A percentile compares a stretch with the other conserved stretches of the same genome.
Conservation (phyloP, 495 filamentous ascomycete genomes). For the Aspergillus diversus region DNA sequence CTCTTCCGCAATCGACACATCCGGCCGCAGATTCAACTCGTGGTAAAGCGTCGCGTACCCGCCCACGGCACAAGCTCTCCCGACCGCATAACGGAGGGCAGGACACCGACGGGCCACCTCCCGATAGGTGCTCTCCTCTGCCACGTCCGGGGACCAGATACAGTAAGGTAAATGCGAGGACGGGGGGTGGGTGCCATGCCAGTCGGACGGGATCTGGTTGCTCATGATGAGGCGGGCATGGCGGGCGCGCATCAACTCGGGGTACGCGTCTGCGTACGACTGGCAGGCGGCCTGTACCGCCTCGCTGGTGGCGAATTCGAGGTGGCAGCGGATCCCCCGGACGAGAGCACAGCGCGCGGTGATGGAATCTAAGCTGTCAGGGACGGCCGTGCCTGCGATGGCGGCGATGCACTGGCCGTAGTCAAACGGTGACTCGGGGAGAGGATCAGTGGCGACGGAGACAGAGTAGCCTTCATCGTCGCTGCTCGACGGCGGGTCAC, state of each 20-base stretch:
- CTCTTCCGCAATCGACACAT: constrained; percentile 36
- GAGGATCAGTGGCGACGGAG: background rate
- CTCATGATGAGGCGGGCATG: constrained; percentile 47
- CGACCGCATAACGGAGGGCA: constrained; percentile 33
- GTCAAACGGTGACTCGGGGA: background rate
- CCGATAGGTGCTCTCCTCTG: constrained; percentile 36
- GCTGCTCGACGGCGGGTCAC: too few species aligned
- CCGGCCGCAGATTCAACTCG: constrained; percentile 34
- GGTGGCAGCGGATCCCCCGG: background rate
- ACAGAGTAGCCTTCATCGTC: background rate
- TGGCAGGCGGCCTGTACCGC: background rate
- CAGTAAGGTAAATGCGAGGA: constrained; percentile 38
- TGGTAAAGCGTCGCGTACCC: constrained; percentile 32
- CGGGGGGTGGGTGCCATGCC: constrained; percentile 21
- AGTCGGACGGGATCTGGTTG: constrained; percentile 37
- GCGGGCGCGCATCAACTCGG: constrained; percentile 22
- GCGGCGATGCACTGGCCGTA: background rate
- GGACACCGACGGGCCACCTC: constrained; percentile 24
- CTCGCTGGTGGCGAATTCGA: background rate
- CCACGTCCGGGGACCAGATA: constrained; percentile 44
- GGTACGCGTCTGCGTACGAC: background rate
- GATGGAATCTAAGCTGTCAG: background rate
- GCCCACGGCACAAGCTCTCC: constrained; percentile 35
- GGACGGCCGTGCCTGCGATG: background rate
- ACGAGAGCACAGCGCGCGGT: background rate